Base-by-base conservation (phyloP, 2,329 filamentous ascomycete species). In the Fusarium sulawesiense region DNA sequence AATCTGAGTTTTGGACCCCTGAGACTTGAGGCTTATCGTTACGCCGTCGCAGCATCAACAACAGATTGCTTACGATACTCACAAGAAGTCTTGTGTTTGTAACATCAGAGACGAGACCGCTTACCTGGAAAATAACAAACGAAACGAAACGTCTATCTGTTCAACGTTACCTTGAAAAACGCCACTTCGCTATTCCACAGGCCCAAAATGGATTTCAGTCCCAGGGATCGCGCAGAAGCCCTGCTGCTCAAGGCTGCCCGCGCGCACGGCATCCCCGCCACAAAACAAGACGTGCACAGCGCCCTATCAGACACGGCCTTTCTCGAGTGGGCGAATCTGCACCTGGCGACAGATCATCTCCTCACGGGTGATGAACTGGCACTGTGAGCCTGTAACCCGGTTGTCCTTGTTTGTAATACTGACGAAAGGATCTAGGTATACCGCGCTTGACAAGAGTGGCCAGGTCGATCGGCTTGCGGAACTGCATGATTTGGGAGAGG, bases 311-410 rank as follows among this genome's bases (percentile, higher is more conserved):
- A 83, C 32, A 71, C 78, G 6, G 75, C 76, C 7, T 78, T 86
- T 47, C 75, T 77, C 5, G 81, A 82, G 47, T 89, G 87, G 87
- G 83, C 83, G 18, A 75, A 79, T 29, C 75, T 80, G 67, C 84
- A 87, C 72, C 78, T 89, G 34, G 77, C 77, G 14, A 73, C 78
- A 4, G 86, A 88, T 65, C 87, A 85, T 27, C 80, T 89, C 14
- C 78, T 89, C 42, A 85, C 84, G 45, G 80, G 78, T 58, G 84
- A 88, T 72, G 87, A 89, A 77, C 78, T 87, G 63, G 80, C 82
- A 48, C 74, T 86, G 87, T 89, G 79, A 77, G 82, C 73, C 74
- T 23, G 44, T 51, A 34, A 47, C 53, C 46, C 27, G 10, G 27
- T 34, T 2, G 16, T 34, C 20, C 30, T 18, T 41, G 50, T 73